These are phyloP conservation scores for Athelia psychrophila DNA, from an alignment of 1,284 basidiomycete genomes.

Conservation along the genomic window DNA sequence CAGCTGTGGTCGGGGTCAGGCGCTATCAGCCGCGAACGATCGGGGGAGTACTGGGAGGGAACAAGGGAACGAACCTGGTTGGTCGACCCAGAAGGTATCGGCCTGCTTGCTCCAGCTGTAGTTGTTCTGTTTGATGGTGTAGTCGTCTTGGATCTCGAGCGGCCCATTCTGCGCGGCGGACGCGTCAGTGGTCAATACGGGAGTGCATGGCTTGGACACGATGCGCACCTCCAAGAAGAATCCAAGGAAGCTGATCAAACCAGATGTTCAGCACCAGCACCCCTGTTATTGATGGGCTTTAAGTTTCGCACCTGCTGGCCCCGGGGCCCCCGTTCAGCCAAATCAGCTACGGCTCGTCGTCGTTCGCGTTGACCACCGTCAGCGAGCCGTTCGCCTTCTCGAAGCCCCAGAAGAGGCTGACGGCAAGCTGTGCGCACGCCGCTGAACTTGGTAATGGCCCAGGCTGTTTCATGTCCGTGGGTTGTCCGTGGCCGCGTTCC, in stretches of 20 bases:
- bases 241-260: constrained; percentile 63
- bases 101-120: constrained; percentile 58
- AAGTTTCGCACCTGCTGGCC: constrained; percentile 1
- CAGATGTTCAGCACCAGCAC: constrained; percentile 52
- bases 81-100: constrained; percentile 73
- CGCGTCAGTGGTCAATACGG: neutral
- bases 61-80: constrained; percentile 51
- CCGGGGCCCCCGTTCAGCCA: constrained; percentile 73
- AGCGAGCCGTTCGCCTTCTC: constrained; percentile 62
- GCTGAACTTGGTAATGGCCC: too few relatives aligned
- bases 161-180: constrained; percentile 56
- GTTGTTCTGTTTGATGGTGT: constrained; percentile 45
- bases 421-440: neutral
- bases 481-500: too few relatives aligned
- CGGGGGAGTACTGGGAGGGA: neutral
- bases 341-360: constrained; percentile 62
- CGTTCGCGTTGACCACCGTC: constrained; percentile 30
- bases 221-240: constrained; percentile 57
- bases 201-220: constrained; percentile 18
- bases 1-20: constrained; percentile 30
- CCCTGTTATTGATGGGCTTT: neutral
- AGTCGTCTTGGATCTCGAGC: constrained; percentile 49
- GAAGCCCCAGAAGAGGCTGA: constrained; percentile 64
- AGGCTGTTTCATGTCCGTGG: too few relatives aligned
- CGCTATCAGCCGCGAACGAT: neutral